Base-by-base conservation (phyloP, 345 rosid species). In the Lepidium sativum region DNA sequence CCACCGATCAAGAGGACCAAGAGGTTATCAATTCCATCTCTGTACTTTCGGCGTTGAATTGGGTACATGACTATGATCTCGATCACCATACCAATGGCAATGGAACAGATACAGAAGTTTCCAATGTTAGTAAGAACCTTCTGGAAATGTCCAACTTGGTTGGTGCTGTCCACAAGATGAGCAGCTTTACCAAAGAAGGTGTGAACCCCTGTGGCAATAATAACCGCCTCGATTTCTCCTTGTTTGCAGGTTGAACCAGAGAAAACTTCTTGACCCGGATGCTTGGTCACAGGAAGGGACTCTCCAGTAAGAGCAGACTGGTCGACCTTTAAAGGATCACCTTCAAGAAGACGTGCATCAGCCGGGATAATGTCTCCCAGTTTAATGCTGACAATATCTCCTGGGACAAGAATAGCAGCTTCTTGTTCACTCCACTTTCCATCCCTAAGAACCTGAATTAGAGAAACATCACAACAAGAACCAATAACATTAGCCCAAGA, bases 101-200 rank as follows among this genome's bases (percentile, higher is more conserved):
- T 89, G 69, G 97, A 86, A 70, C 94, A 86, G 75, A 89, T 90
- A 73, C 92, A 87, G 78, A 90, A 87, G 73, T 90, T 90, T 18
- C 95, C 97, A 63, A 87, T 85, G n/a, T 95, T 83, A 6, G 92
- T 90, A 79, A 90, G 74, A 8, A 90, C 97, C 88, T 83, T 78
- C 63, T 84, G 97, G 77, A 91, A 91, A 71, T 91, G 96, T 18
- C 97, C 97, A n/a, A 80, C 87, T 80, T 91, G 96, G 80, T 90
- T 85, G 0, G 97, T 90, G 49, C 82, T 61, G 74, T 89, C 97
- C 25, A 89, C 97, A 17, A 89, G 91, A 52, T 89, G 94, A 34
- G 97, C 97, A 73, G 97, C 97, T 80, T 83, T 89, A 55, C 95
- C 95, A 7, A 89, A 89, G 81, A 89, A 89, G 8, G 97, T 89